Base-by-base conservation (phyloP, 1,139 yeast species). In the Arxiozyma heterogenica region DNA sequence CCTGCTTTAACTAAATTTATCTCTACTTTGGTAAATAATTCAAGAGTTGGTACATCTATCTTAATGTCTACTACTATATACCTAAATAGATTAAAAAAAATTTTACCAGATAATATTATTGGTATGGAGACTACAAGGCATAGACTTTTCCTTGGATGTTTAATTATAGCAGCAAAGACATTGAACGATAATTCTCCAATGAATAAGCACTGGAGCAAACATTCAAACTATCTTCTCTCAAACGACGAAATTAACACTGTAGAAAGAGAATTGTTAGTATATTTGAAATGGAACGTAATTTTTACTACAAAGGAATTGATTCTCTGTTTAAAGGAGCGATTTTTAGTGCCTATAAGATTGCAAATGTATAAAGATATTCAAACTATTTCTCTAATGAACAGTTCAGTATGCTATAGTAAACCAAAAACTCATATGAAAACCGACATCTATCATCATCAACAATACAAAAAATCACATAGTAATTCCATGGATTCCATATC, bases 121-220 rank as follows among this genome's bases (percentile, higher is more conserved):
- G 98, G 98, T 30, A 89, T 90, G 81, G 90, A 88, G 61, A 88
- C 97, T 56, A 90, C 98, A 12, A 82, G 95, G 67, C 98, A 93
- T 73, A 78, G 98, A 58, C 87, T 93, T 57, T 93, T 93, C 62
- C 75, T 93, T 55, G 95, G 96, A 0, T 82, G 96, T 46, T 77
- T 93, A 59, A 87, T 93, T 55, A 75, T 93, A 58, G 88, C 95
- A 47, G 96, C 98, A 41, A 93, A 93, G 74, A 83, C 84, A 60
- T 78, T 91, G 60, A 93, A 93, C 71, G 98, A 93, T 73, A 84
- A 95, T 5, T 84, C 94, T 17, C 98, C 98, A 51, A 80, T 90
- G 71, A 93, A 93, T 73, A 90, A 85, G 73, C 96, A 91, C 75
- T 93, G 98, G 98, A 85, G 95, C 22, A 78, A 80, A 56, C 91